phyloP scores from a whole-genome alignment of 441 rosid species.

The Macaranga tanarius region DNA sequence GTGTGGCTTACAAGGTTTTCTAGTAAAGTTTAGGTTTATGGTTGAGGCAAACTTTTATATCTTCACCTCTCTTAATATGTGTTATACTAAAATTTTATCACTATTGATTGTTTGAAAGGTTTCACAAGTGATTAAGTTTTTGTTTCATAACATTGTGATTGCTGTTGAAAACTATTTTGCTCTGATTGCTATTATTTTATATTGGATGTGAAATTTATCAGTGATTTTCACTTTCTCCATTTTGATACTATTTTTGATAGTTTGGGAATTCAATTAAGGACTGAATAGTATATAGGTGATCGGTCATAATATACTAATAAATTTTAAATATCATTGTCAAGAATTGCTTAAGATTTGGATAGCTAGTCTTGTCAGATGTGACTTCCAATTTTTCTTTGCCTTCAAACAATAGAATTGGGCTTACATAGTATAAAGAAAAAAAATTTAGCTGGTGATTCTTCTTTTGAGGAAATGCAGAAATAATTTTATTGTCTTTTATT shows the following conservation, averaged over 20 bases:
- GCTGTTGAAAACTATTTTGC: background rate
- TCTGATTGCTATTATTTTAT: background rate
- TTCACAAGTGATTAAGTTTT: background rate
- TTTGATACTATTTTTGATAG: background rate
- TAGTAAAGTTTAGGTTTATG: no score
- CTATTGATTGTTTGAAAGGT: background rate
- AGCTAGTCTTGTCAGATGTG: background rate
- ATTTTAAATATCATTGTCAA: background rate
- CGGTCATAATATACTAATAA: background rate
- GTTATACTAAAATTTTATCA: background rate
- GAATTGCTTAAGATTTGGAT: background rate
- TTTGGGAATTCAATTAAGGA: constrained; percentile 7
- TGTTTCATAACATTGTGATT: background rate
- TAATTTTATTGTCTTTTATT: background rate
- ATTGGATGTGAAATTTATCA: background rate
- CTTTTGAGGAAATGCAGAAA: background rate
- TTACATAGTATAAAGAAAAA: background rate
- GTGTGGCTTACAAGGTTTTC: no score
- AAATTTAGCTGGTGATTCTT: constrained; percentile 1
- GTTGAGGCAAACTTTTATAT: background rate
- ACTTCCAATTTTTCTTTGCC: constrained; percentile 2
- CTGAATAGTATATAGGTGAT: background rate
- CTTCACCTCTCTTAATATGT: background rate
- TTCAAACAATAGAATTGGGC: background rate
- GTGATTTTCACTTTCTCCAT: background rate